Evolutionary conservation across 164 flowering plant species (phyloP).

Genomic region (Sedum album): DNA sequence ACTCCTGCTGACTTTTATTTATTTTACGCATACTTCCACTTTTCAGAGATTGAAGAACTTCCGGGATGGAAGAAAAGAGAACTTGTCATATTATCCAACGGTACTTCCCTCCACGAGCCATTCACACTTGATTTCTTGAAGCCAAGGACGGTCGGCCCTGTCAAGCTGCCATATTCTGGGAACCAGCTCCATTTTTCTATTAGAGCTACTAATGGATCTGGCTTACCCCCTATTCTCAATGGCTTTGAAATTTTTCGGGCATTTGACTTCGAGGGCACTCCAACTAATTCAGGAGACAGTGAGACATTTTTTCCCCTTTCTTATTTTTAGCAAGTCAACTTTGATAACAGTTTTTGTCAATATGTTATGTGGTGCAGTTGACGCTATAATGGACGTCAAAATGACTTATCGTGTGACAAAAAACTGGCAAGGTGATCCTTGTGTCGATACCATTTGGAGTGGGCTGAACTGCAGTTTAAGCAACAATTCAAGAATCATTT

Average conservation of each 20-base stretch:
- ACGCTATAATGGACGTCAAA: neutral
- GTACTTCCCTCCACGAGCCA: neutral
- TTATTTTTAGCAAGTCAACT: no score
- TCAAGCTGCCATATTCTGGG: neutral
- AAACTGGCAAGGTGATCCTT: neutral
- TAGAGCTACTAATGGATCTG: neutral
- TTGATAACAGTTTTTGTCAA: no score
- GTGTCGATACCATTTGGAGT: neutral
- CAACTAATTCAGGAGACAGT: constrained; percentile 17
- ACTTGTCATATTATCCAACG: neutral
- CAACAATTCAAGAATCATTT: no score
- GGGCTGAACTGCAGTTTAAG: no score
- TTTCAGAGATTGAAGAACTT: neutral
- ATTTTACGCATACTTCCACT: neutral
- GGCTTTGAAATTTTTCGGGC: constrained; percentile 22
- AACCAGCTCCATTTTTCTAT: neutral
- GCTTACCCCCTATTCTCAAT: constrained; percentile 24
- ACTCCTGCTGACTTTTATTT: neutral
- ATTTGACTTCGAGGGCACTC: constrained; percentile 1
- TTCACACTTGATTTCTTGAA: neutral
- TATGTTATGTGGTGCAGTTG: neutral
- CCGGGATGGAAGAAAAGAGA: neutral
- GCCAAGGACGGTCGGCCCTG: neutral
- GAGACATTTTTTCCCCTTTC: neutral
- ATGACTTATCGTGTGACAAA: neutral